phyloP scores from a whole-genome alignment of 169 alveolate species.

The Eimeria falciformis region DNA sequence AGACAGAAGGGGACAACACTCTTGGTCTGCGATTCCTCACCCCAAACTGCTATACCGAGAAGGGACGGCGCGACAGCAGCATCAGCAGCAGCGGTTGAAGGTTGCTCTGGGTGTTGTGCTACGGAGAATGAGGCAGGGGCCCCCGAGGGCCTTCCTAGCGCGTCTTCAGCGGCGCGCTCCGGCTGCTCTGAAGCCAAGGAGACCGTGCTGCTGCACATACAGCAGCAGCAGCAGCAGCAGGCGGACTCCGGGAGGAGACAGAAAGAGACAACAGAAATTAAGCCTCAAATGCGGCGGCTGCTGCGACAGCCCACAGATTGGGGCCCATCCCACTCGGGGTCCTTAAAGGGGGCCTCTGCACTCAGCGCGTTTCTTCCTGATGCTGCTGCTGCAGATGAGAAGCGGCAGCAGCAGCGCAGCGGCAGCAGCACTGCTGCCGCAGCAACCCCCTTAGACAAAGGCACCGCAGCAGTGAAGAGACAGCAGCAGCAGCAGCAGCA shows the following conservation, averaged over 20 bases:
- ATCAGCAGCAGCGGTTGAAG: neutral
- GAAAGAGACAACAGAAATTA: neutral
- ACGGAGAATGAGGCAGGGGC: neutral
- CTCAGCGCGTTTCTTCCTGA: neutral
- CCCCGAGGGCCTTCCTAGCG: neutral
- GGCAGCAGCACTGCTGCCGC: neutral
- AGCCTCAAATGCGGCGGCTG: neutral
- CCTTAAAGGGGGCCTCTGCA: neutral
- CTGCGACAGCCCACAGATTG: neutral
- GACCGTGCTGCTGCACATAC: neutral
- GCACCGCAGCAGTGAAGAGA: neutral
- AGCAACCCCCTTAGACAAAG: neutral
- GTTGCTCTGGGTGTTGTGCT: neutral
- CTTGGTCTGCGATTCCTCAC: too few relatives aligned
- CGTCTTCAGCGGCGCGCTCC: neutral
- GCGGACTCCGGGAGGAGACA: neutral
- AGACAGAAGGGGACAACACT: too few relatives aligned
- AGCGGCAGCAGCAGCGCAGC: neutral
- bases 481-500: neutral
- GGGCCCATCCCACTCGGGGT: neutral
- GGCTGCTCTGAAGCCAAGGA: neutral
- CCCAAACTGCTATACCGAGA: neutral
- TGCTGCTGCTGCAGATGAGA: neutral
- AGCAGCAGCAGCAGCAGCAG: conserved; percentile 29
- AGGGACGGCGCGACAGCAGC: neutral